phyloP scores from a whole-genome alignment of 495 filamentous ascomycete species.

The Talaromyces trachyspermus region DNA sequence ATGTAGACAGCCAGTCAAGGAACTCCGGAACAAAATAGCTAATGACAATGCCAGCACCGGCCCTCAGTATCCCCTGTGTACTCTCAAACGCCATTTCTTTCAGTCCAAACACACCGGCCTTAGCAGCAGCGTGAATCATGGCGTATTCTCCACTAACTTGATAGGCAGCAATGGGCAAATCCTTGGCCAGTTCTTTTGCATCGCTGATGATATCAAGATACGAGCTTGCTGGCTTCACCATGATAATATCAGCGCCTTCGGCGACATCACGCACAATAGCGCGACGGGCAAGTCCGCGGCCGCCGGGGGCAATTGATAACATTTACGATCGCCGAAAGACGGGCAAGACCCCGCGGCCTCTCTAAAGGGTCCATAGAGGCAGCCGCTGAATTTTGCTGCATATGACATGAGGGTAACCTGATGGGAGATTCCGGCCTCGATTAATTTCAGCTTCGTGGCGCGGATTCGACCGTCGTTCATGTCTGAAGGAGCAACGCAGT shows the following conservation, averaged over 20 bases:
- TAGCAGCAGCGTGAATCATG: conserved; percentile 94
- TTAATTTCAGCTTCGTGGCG: conserved; percentile 93
- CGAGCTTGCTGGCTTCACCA: conserved; percentile 94
- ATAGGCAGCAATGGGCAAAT: conserved; percentile 89
- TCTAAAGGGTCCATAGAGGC: conserved; percentile 93
- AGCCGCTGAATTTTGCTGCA: conserved; percentile 93
- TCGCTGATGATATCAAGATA: conserved; percentile 96
- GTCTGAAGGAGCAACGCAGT: conserved; percentile 94
- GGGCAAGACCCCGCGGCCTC: conserved; percentile 91
- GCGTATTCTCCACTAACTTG: conserved; percentile 96
- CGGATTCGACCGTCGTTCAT: conserved; percentile 98
- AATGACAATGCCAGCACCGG: conserved; percentile 84
- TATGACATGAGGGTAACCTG: conserved; percentile 92
- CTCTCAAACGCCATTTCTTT: conserved; percentile 93
- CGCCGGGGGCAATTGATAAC: conserved; percentile 95
- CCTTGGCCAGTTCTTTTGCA: conserved; percentile 83
- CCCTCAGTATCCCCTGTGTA: conserved; percentile 84
- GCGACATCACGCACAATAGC: conserved; percentile 84
- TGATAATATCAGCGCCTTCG: conserved; percentile 95
- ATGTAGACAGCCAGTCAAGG: conserved; percentile 63
- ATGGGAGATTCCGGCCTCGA: conserved; percentile 84
- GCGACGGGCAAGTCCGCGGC: conserved; percentile 84
- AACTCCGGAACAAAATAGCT: conserved; percentile 94
- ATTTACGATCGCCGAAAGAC: conserved; percentile 87
- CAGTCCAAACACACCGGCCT: conserved; percentile 95